These are phyloP conservation scores for Phaeolepiota aurea DNA, from an alignment of 768 basidiomycete genomes.

Conservation along the genomic window DNA sequence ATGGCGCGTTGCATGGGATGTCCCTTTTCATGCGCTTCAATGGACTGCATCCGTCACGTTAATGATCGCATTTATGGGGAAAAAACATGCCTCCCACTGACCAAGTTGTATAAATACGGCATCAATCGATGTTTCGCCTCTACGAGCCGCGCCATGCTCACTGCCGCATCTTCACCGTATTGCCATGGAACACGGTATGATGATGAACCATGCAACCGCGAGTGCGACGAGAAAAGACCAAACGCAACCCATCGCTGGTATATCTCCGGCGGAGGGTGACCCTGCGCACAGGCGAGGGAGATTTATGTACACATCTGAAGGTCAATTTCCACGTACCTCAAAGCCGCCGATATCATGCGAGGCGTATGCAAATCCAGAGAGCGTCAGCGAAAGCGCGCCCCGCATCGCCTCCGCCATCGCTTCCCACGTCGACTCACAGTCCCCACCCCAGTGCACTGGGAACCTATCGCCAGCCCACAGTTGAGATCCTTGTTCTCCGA, in stretches of 20 bases:
- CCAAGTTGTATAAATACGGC: conserved; percentile 61
- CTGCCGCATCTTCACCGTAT: conserved; percentile 63
- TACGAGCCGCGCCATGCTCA: conserved; percentile 52
- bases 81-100: too few relatives aligned
- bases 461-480: conserved; percentile 16
- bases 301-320: too few relatives aligned
- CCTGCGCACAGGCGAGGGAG: too few relatives aligned
- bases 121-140: conserved; percentile 63
- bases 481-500: neutral
- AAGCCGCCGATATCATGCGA: conserved; percentile 77
- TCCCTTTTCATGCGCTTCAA: conserved; percentile 40
- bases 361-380: conserved; percentile 64
- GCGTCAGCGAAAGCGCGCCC: conserved; percentile 55
- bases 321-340: too few relatives aligned
- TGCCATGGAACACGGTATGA: conserved; percentile 77
- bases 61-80: too few relatives aligned
- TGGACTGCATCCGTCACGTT: conserved; percentile 29
- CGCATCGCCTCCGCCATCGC: conserved; percentile 73
- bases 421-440: conserved; percentile 71
- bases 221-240: conserved; percentile 70
- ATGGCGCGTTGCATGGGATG: conserved; percentile 56
- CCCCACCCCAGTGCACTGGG: conserved; percentile 60
- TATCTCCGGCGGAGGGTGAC: conserved; percentile 57
- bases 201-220: conserved; percentile 62
- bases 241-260: conserved; percentile 75